Conservation (phyloP, 2,329 filamentous ascomycete genomes). For the Tolypocladium tropicale region DNA sequence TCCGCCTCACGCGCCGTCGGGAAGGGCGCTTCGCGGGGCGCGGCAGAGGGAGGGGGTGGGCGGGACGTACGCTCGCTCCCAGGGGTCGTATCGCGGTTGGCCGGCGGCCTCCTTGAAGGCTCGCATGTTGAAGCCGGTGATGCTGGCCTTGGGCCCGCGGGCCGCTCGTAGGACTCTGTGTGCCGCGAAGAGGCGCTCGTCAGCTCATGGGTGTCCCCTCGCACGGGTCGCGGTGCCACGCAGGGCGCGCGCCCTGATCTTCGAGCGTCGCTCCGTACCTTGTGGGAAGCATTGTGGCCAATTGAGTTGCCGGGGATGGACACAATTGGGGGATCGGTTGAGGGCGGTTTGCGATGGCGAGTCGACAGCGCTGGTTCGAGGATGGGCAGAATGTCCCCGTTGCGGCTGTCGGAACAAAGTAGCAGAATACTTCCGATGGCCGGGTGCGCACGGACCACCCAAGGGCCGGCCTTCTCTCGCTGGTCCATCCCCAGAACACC, state of each 20-base stretch:
- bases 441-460: conserved; percentile 9
- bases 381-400: neutral
- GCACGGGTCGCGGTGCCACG: neutral
- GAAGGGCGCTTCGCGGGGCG: neutral
- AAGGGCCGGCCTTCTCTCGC: neutral
- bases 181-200: conserved; percentile 3
- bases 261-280: conserved; percentile 15
- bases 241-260: neutral
- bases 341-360: neutral
- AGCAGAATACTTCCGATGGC: conserved; percentile 4
- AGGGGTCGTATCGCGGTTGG: conserved; percentile 53
- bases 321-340: neutral
- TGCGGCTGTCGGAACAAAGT: conserved; percentile 12
- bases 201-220: neutral
- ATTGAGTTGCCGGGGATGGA: conserved; percentile 1
- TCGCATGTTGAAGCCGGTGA: conserved; percentile 86
- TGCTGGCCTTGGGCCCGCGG: conserved; percentile 53
- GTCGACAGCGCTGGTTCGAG: neutral
- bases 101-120: conserved; percentile 66
- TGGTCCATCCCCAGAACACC: neutral
- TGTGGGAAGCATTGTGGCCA: conserved; percentile 27
- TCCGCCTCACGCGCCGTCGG: neutral
- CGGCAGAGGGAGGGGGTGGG: neutral
- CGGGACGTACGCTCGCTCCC: conserved; percentile 50
- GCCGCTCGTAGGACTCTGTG: conserved; percentile 40